A percentile compares a stretch with the other conserved stretches of the same genome.
Conservation (phyloP, 1,139 yeast genomes). For the Suhomyces terraborum region DNA sequence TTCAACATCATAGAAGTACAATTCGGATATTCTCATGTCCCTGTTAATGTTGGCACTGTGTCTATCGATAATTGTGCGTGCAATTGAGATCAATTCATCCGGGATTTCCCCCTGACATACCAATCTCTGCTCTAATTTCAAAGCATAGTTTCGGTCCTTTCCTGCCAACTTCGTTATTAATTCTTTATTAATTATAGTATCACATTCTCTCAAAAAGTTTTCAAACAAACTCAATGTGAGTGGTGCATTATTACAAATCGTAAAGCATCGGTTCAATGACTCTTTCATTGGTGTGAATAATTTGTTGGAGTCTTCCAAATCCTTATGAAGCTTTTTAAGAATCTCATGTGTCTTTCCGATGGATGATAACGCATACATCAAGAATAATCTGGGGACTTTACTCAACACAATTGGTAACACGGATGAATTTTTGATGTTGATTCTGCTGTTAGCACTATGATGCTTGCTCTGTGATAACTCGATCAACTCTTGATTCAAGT, state of each 20-base stretch:
- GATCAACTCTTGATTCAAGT: conserved; percentile 66
- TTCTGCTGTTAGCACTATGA: conserved; percentile 24
- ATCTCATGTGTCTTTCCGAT: conserved; percentile 68
- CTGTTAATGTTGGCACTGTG: conserved; percentile 36
- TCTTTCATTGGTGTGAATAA: conserved; percentile 56
- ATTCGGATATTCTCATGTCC: conserved; percentile 46
- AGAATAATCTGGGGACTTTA: conserved; percentile 68
- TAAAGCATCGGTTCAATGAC: conserved; percentile 54
- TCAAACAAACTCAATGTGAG: conserved; percentile 64
- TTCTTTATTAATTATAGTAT: conserved; percentile 38
- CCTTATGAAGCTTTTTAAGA: conserved; percentile 47
- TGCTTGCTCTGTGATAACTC: conserved; percentile 28
- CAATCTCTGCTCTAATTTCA: conserved; percentile 63
- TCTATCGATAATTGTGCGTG: conserved; percentile 35
- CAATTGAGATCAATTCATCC: conserved; percentile 39
- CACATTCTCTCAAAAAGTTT: conserved; percentile 56
- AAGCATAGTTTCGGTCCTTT: conserved; percentile 35
- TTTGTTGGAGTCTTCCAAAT: conserved; percentile 43
- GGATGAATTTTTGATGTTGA: conserved; percentile 36
- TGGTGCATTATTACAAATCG: conserved; percentile 56
- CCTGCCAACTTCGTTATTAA: conserved; percentile 22
- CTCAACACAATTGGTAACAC: conserved; percentile 60
- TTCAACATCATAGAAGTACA: conserved; percentile 67
- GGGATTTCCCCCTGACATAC: conserved; percentile 65
- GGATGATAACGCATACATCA: conserved; percentile 70